A percentile compares a stretch with the other conserved stretches of the same genome.
Evolutionary conservation across 139 green algal species (phyloP).

Genomic region (Zygnema cylindricum): DNA sequence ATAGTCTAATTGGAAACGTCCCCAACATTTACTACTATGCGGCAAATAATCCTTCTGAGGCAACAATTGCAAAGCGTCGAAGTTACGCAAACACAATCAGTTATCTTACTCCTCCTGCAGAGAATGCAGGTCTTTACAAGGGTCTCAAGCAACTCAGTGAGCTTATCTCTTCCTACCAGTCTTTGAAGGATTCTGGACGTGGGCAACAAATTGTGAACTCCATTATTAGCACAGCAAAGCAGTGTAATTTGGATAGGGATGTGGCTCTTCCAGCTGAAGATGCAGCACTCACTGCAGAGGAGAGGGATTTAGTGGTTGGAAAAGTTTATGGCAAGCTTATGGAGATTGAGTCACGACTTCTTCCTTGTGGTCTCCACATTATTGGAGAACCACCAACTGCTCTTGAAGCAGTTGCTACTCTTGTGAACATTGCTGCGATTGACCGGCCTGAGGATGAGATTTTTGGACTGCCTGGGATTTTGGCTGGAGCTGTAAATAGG

Average conservation of each 20-base stretch:
- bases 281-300: slow-evolving; percentile 76
- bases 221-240: slow-evolving; percentile 93
- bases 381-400: slow-evolving; percentile 89
- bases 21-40: slow-evolving; percentile 99
- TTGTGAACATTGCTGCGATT: slow-evolving; percentile 98
- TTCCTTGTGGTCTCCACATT: slow-evolving; percentile 97
- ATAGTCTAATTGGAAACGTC: slow-evolving; percentile 94
- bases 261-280: slow-evolving; percentile 83
- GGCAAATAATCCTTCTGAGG: slow-evolving; percentile 98
- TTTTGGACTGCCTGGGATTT: slow-evolving; percentile 86
- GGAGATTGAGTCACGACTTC: slow-evolving; percentile 98
- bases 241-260: slow-evolving; percentile 98
- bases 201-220: slow-evolving; percentile 87
- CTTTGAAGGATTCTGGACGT: slow-evolving; percentile 85
- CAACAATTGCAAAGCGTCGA: slow-evolving; percentile 98
- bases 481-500: slow-evolving; percentile 83
- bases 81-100: slow-evolving; percentile 99
- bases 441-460: slow-evolving; percentile 87
- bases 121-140: slow-evolving; percentile 99
- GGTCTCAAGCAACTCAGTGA: slow-evolving; percentile 85
- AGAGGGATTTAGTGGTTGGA: slow-evolving; percentile 71
- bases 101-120: slow-evolving; percentile 97
- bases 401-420: slow-evolving; percentile 93
- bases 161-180: slow-evolving; percentile 94
- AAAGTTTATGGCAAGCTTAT: slow-evolving; percentile 84